Base-by-base conservation (phyloP, 1,284 basidiomycete species). In the Abortiporus biennis region DNA sequence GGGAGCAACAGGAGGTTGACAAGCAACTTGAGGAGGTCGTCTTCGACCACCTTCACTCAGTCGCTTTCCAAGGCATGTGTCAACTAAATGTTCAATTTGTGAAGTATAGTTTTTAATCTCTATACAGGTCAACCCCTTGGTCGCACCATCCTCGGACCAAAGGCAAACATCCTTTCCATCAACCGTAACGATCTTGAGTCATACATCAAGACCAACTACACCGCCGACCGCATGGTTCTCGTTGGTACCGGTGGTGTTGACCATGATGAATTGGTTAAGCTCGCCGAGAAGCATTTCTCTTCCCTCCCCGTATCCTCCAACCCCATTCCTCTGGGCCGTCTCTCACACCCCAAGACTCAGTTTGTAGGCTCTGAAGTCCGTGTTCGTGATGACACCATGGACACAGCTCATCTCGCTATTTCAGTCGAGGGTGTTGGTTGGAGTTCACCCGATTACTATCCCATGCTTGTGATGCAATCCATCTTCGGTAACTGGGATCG, bases 401-500 rank as follows among this genome's bases (percentile, higher is more conserved):
- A 83, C 40, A 94, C 92, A 9, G 84, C 85, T 53, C 91, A 99
- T 74, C 74, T 99, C 58, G 96, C 95, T 51, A 87, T 99, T 56
- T 92, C 96, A 40, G 93, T 99, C 36, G 94, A 99, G 67, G 95
- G 96, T 66, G 94, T 96, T 48, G 85, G 92, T 68, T 98, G 95
- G 95, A 89, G 84, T 58, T 92, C 88, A 25, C 94, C 94, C 37
- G 96, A 99, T 72, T 98, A 98, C 77, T 99, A 92, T 84, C 91
- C 94, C 50, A 96, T 99, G 93, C 84, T 98, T 66, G 94, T 94
- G 59, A 92, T 98, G 82, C 92, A 97, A 68, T 85, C 81, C 60
- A 93, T 99, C 71, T 89, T 99, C 67, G 95, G 95, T 54, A 99
- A 98, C 81, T 99, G 96, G 96, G 96, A 99, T 66, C 87, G 96